Evolutionary conservation across 2,329 filamentous ascomycete genomes (phyloP).

Genomic region (Colletotrichum tropicicola): DNA sequence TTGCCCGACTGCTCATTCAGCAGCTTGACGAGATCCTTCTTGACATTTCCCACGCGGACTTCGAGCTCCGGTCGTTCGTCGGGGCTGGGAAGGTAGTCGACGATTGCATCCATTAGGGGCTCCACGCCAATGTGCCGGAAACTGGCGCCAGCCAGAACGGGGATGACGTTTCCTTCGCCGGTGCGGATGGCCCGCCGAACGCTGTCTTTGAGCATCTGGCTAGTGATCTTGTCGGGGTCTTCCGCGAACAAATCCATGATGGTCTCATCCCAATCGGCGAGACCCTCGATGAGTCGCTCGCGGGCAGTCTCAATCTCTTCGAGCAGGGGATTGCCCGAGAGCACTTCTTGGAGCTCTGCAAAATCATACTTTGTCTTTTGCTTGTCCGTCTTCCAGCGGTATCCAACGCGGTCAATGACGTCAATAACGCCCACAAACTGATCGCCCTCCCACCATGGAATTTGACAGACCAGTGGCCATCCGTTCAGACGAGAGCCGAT

Average conservation of each 20-base stretch:
- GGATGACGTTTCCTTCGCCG: constrained; percentile 78
- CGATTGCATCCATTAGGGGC: constrained; percentile 86
- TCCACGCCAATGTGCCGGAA: constrained; percentile 95
- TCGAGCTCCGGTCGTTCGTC: constrained; percentile 81
- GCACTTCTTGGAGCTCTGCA: constrained; percentile 38
- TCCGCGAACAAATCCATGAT: constrained; percentile 89
- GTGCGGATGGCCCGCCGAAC: constrained; percentile 77
- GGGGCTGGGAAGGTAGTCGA: constrained; percentile 87
- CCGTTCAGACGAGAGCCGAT: constrained; percentile 81
- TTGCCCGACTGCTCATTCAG: constrained; percentile 40
- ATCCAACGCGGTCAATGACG: constrained; percentile 76
- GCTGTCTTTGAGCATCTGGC: constrained; percentile 73
- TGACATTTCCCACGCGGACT: constrained; percentile 72
- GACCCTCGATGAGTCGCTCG: constrained; percentile 78
- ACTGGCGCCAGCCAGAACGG: constrained; percentile 90
- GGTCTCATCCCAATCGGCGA: constrained; percentile 88
- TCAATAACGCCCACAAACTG: constrained; percentile 87
- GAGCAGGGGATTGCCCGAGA: constrained; percentile 59
- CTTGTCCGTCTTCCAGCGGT: constrained; percentile 71
- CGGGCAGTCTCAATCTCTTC: constrained; percentile 80
- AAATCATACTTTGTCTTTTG: constrained; percentile 39
- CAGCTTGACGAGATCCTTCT: constrained; percentile 50
- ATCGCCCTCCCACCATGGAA: constrained; percentile 92
- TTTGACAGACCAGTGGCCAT: constrained; percentile 92
- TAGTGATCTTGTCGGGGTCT: constrained; percentile 76